Evolutionary conservation across 805 yeast genomes (phyloP).

Genomic region (Diddensiella santjacobensis): DNA sequence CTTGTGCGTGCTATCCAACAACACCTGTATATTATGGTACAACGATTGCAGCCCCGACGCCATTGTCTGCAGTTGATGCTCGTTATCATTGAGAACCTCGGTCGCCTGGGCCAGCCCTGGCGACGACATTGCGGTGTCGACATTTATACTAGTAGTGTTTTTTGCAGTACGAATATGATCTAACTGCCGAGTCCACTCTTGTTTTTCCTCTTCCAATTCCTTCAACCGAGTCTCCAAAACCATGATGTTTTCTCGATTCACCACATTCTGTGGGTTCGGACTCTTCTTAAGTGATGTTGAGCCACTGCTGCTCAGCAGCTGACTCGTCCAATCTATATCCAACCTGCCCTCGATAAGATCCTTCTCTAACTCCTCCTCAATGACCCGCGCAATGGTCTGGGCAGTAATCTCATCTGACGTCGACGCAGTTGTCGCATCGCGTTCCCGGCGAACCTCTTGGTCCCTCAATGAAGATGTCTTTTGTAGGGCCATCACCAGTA

Average conservation of each 20-base stretch:
- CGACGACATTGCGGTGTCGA: not conserved
- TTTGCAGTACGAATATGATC: not conserved
- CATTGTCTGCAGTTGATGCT: not conserved
- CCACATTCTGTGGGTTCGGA: constrained; percentile 59
- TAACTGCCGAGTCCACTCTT: constrained; percentile 40
- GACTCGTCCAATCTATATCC: constrained; percentile 65
- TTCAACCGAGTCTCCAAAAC: constrained; percentile 44
- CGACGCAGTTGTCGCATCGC: constrained; percentile 26
- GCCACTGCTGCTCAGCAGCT: constrained; percentile 30
- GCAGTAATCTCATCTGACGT: constrained; percentile 28
- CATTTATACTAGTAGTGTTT: not conserved
- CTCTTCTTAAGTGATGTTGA: constrained; percentile 24
- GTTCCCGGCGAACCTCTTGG: constrained; percentile 21
- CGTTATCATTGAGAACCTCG: not conserved
- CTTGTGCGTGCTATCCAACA: constrained; percentile 23
- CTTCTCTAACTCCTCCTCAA: constrained; percentile 57
- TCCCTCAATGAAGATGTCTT: constrained; percentile 38
- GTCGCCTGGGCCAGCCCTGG: not conserved
- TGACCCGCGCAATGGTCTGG: constrained; percentile 48
- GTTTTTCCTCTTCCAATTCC: constrained; percentile 44
- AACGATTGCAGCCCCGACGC: not conserved
- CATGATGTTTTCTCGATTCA: constrained; percentile 47
- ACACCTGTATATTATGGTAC: constrained; percentile 2
- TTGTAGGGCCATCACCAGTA: constrained; percentile 64
- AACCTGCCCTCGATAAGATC: constrained; percentile 59